phyloP scores from a whole-genome alignment of 148 eudicot species.

The Linanthus parryae region DNA sequence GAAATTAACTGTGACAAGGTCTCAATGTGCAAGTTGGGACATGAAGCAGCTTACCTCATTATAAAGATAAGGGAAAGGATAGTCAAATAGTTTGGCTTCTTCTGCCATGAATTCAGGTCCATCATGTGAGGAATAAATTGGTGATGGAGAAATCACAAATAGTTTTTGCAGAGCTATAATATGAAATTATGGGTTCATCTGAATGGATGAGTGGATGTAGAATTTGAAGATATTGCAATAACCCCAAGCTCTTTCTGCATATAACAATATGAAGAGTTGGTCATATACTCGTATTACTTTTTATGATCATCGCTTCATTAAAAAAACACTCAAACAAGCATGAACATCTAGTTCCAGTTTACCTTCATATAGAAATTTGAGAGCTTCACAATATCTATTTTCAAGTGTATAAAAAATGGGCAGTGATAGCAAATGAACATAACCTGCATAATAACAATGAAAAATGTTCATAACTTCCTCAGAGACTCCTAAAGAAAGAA shows the following conservation, averaged over 20 bases:
- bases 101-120: conserved; percentile 95
- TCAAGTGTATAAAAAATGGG: conserved; percentile 88
- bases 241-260: conserved; percentile 98
- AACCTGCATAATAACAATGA: conserved; percentile 72
- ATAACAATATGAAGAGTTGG: not conserved
- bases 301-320: not conserved
- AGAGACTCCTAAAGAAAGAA: too few relatives aligned
- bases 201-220: conserved; percentile 72
- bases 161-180: conserved; percentile 21
- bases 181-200: conserved; percentile 21
- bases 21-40: not conserved
- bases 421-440: conserved; percentile 99
- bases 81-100: conserved; percentile 66
- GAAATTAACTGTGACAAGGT: too few relatives aligned
- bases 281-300: not conserved
- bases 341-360: conserved; percentile 7
- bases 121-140: conserved; percentile 55
- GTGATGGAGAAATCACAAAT: conserved; percentile 13
- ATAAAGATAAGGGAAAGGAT: conserved; percentile 93
- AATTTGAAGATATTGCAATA: conserved; percentile 93
- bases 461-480: too few relatives aligned
- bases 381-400: conserved; percentile 81
- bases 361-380: conserved; percentile 86
- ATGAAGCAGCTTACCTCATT: conserved; percentile 55
- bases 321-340: not conserved